phyloP scores from a whole-genome alignment of 2,329 filamentous ascomycete genomes.

The Apiospora arundinis region DNA sequence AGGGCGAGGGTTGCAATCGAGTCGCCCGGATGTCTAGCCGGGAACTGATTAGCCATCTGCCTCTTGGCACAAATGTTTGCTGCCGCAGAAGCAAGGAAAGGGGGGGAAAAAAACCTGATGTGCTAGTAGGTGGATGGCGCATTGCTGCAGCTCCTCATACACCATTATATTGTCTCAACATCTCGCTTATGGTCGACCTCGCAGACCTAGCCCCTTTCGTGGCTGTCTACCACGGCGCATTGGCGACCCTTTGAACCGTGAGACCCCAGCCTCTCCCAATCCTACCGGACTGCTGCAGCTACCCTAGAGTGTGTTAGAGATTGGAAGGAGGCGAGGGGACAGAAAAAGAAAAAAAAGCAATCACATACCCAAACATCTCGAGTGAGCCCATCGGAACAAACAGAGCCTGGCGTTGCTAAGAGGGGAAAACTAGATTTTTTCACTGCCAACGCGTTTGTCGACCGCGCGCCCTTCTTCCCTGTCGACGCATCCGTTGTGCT shows the following conservation, averaged over 20 bases:
- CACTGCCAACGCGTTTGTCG: neutral
- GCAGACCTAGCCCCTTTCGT: neutral
- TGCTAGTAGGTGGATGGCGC: neutral
- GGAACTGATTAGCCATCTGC: too few species aligned
- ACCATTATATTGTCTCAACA: constrained; percentile 8
- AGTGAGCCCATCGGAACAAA: neutral
- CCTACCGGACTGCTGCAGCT: neutral
- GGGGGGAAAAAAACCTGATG: too few species aligned
- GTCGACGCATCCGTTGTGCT: neutral
- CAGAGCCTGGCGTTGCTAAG: neutral
- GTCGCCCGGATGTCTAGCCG: neutral
- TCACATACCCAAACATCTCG: neutral
- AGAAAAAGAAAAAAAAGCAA: neutral
- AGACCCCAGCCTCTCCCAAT: neutral
- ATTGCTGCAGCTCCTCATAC: neutral
- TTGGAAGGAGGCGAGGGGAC: neutral
- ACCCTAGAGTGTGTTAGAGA: neutral
- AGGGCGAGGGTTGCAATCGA: too few species aligned
- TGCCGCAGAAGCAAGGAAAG: neutral
- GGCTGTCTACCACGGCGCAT: neutral
- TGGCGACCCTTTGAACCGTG: neutral
- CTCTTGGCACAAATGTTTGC: neutral
- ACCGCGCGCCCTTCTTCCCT: neutral
- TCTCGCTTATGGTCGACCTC: neutral
- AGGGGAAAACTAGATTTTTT: neutral